Percentiles rank a stretch among this genome's conserved stretches.
These are phyloP conservation scores for Saturnispora halmiae DNA, from an alignment of 805 yeast species.

Conservation along the genomic window DNA sequence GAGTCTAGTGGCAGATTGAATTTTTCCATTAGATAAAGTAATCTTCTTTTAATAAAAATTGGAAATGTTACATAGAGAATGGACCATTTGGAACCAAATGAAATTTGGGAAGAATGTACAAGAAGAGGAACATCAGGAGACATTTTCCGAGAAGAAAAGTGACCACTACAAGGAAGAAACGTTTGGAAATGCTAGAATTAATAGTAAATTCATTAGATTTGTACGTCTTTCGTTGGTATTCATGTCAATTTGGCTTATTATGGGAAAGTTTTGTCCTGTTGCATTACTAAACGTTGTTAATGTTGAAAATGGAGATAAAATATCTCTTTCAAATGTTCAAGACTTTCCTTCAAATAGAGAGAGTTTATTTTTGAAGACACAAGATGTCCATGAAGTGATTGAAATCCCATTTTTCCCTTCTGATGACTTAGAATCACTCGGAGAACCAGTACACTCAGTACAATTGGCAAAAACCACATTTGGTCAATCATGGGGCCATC, in stretches of 20 bases:
- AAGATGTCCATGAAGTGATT: conserved; percentile 23
- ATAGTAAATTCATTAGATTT: neutral
- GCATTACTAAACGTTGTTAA: neutral
- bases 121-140: neutral
- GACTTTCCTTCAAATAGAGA: neutral
- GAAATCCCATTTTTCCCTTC: conserved; percentile 26
- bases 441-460: conserved; percentile 33
- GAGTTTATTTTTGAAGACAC: too few species aligned
- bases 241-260: neutral
- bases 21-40: neutral
- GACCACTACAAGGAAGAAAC: too few species aligned
- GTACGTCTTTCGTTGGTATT: neutral
- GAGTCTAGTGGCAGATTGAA: too few species aligned
- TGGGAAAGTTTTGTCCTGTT: neutral
- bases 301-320: neutral
- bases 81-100: conserved; percentile 29
- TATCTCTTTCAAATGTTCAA: conserved; percentile 1
- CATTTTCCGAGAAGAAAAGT: too few species aligned
- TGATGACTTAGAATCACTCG: conserved; percentile 17
- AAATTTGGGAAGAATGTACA: neutral
- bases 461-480: conserved; percentile 39
- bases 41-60: neutral
- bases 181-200: too few species aligned
- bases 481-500: conserved; percentile 54
- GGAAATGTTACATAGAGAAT: conserved; percentile 26